Conservation (phyloP, 2,329 filamentous ascomycete species). For the Ophiostoma montium region DNA sequence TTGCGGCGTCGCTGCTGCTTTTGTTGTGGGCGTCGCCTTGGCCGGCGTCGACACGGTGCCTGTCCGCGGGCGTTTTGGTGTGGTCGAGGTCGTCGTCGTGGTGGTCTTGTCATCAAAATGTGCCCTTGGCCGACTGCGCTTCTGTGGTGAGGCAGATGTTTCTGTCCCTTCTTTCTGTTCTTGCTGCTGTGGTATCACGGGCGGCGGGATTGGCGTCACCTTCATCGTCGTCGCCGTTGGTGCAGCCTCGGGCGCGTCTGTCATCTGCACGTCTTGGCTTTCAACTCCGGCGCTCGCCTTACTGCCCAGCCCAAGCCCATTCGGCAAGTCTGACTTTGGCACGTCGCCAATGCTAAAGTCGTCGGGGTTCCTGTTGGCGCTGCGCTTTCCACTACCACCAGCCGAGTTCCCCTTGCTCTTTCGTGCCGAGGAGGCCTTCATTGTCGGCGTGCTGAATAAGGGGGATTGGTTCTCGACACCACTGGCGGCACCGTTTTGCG, state of each 20-base stretch:
- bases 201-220: not conserved
- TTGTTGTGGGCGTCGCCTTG: constrained; percentile 19
- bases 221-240: too few relatives aligned
- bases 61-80: constrained; percentile 8
- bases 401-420: not conserved
- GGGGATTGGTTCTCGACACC: not conserved
- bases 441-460: constrained; percentile 1
- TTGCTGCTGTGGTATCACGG: not conserved
- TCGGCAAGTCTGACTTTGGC: not conserved
- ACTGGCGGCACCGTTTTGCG: not conserved
- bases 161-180: not conserved
- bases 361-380: not conserved
- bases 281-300: not conserved
- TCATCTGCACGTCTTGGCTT: not conserved
- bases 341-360: not conserved
- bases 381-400: not conserved
- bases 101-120: constrained; percentile 2
- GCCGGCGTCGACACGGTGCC: constrained; percentile 17
- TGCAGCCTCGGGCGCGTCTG: not conserved
- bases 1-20: constrained; percentile 18
- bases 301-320: too few relatives aligned
- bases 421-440: not conserved
- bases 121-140: not conserved
- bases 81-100: constrained; percentile 4
- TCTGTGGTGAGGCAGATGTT: not conserved